Percentiles rank a stretch among this genome's conserved stretches.
Evolutionary conservation across 2,329 filamentous ascomycete genomes (phyloP).

Genomic region (Neonectria magnoliae): DNA sequence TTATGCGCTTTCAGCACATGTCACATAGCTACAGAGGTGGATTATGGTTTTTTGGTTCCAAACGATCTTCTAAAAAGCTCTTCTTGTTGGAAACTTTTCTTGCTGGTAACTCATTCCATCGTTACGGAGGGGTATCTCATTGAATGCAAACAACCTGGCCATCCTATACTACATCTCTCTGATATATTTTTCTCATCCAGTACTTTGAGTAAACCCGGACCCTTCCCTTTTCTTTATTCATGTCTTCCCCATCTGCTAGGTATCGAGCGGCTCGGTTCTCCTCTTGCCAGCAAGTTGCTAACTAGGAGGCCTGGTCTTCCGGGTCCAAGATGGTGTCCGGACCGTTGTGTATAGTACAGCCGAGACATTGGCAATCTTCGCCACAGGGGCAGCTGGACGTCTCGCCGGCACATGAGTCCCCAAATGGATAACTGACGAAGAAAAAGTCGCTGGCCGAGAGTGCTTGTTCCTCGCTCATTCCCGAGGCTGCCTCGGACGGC

Average conservation of each 20-base stretch:
- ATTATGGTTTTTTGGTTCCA: not conserved
- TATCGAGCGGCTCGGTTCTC: too few species aligned
- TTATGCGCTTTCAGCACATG: not conserved
- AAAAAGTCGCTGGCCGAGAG: conserved; percentile 65
- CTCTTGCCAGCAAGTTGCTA: not conserved
- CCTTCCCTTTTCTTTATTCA: not conserved
- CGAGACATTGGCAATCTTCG: conserved; percentile 67
- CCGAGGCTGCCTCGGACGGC: conserved; percentile 58
- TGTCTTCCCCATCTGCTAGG: not conserved
- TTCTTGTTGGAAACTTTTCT: not conserved
- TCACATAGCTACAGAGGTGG: not conserved
- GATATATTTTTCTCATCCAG: not conserved
- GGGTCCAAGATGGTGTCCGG: conserved; percentile 28
- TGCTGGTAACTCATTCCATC: not conserved
- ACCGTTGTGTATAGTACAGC: conserved; percentile 63
- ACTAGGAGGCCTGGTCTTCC: conserved; percentile 16
- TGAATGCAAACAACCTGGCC: conserved; percentile 14
- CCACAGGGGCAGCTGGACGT: conserved; percentile 65
- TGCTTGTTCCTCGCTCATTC: conserved; percentile 60
- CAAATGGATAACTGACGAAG: conserved; percentile 66
- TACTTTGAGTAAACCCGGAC: not conserved
- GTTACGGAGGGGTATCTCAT: conserved; percentile 23
- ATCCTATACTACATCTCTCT: not conserved
- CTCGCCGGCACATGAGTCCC: conserved; percentile 59
- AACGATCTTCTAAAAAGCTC: not conserved